Evolutionary conservation across 441 rosid species (phyloP), one percentile per base, ranked within the genome.

Genomic region (Bocquillonia castaneifolia): DNA sequence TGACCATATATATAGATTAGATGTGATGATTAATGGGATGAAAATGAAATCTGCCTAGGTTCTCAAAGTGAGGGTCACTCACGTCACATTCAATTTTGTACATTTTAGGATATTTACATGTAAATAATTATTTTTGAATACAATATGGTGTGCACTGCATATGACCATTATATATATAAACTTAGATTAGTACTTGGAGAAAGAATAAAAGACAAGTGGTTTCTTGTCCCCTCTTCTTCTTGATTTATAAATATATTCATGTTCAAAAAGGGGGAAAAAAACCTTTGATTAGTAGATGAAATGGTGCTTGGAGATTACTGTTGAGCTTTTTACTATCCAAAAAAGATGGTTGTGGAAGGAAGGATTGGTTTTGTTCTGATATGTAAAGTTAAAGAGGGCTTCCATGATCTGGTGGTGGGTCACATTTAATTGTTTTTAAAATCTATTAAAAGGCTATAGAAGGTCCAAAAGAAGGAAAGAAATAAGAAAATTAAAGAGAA

Each of bases 11-110:
- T n/a, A n/a, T n/a, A n/a, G n/a, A n/a, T n/a, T 14, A 22, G 52
- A 20, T 5, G 26, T 12, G 25, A 50, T 50, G 10, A 50, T 50
- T 50, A 59, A 59, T 5, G 20, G 59, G 22, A n/a, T 12, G 29
- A 26, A 20, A 50, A n/a, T n/a, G n/a, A n/a, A n/a, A n/a, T n/a
- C n/a, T n/a, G n/a, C n/a, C n/a, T n/a, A n/a, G n/a, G n/a, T 18
- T 56, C 51, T 57, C 17, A 59, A 39, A 65, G 60, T 64, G 15
- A 52, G 70, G 17, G 2, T 50, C 26, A 50, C 45, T 34, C 1
- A n/a, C 17, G 55, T 40, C 26, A 0, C 45, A 53, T 53, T 39
- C 51, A 71, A 18, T 32, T 45, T 56, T 4, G 37, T 6, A 39
- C 39, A 17, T 56, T 32, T 32, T 6, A 14, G 18, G 32, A 39